Percentiles rank a stretch among this genome's conserved stretches.
Evolutionary conservation across 495 filamentous ascomycete species (phyloP).

Genomic region (Neurospora tetrasperma): DNA sequence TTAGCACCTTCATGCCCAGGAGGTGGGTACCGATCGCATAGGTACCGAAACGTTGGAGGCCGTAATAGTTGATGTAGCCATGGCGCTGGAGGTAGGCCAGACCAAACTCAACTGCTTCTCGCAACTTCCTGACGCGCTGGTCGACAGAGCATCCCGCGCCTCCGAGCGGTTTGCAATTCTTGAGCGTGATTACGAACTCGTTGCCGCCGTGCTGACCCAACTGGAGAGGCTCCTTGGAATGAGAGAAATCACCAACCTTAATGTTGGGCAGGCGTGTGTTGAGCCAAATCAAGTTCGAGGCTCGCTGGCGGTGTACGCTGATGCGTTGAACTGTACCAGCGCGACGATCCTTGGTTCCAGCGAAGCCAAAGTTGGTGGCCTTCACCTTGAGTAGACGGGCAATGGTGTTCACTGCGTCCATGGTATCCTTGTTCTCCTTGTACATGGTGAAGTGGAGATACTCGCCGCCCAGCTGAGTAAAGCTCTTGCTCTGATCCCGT

Average conservation of each 20-base stretch:
- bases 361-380: conserved; percentile 64
- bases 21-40: conserved; percentile 71
- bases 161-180: conserved; percentile 62
- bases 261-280: conserved; percentile 53
- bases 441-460: conserved; percentile 90
- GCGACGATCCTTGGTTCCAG: conserved; percentile 89
- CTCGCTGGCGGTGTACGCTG: conserved; percentile 55
- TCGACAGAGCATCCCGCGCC: conserved; percentile 29
- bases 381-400: conserved; percentile 57
- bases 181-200: conserved; percentile 81
- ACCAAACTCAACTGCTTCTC: conserved; percentile 28
- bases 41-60: conserved; percentile 87
- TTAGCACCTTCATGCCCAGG: conserved; percentile 72
- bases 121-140: conserved; percentile 26
- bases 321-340: conserved; percentile 82
- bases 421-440: conserved; percentile 98
- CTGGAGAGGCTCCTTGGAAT: conserved; percentile 56
- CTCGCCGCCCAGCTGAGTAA: conserved; percentile 48
- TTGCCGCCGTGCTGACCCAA: conserved; percentile 82
- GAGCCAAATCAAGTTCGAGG: conserved; percentile 49
- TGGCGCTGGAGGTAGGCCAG: conserved; percentile 47
- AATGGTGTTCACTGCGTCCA: conserved; percentile 74
- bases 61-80: conserved; percentile 95
- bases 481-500: conserved; percentile 15
- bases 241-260: conserved; percentile 67